Percentiles rank a stretch among this genome's conserved stretches.
Evolutionary conservation across 768 basidiomycete genomes (phyloP).

Genomic region (Lactarius sanguifluus): DNA sequence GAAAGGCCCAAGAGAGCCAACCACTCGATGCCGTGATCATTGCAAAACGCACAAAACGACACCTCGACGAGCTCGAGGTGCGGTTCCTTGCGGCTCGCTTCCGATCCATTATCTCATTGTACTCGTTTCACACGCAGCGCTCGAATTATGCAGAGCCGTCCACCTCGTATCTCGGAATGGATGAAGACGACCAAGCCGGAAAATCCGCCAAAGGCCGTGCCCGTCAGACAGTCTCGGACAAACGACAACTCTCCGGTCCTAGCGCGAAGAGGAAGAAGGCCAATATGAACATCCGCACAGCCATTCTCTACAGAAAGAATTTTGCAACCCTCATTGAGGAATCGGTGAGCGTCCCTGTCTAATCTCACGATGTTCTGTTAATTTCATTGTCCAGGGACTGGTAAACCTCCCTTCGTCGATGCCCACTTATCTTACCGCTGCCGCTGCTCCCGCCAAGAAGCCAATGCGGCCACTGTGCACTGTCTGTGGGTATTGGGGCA

Average conservation of each 20-base stretch:
- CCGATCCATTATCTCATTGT: slow-evolving; percentile 20
- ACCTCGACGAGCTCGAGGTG: slow-evolving; percentile 86
- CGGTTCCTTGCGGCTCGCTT: slow-evolving; percentile 21
- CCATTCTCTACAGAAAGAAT: slow-evolving; percentile 81
- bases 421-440: slow-evolving; percentile 73
- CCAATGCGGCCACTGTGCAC: slow-evolving; percentile 76
- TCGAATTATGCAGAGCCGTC: slow-evolving; percentile 74
- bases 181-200: slow-evolving; percentile 47
- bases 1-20: slow-evolving; percentile 46
- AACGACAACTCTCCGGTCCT: slow-evolving; percentile 53
- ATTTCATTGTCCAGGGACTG: slow-evolving; percentile 49
- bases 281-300: slow-evolving; percentile 75
- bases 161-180: slow-evolving; percentile 40
- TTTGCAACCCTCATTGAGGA: slow-evolving; percentile 72
- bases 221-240: slow-evolving; percentile 78
- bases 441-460: slow-evolving; percentile 54
- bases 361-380: not conserved
- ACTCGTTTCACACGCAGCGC: slow-evolving; percentile 44
- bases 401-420: slow-evolving; percentile 49
- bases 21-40: slow-evolving; percentile 62
- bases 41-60: slow-evolving; percentile 71
- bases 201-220: slow-evolving; percentile 64
- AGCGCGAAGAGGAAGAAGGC: slow-evolving; percentile 73
- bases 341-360: slow-evolving; percentile 54
- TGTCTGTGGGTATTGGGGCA: slow-evolving; percentile 85